These are phyloP conservation scores for Rhododendron vialii DNA, from an alignment of 148 eudicot genomes.

Conservation along the genomic window DNA sequence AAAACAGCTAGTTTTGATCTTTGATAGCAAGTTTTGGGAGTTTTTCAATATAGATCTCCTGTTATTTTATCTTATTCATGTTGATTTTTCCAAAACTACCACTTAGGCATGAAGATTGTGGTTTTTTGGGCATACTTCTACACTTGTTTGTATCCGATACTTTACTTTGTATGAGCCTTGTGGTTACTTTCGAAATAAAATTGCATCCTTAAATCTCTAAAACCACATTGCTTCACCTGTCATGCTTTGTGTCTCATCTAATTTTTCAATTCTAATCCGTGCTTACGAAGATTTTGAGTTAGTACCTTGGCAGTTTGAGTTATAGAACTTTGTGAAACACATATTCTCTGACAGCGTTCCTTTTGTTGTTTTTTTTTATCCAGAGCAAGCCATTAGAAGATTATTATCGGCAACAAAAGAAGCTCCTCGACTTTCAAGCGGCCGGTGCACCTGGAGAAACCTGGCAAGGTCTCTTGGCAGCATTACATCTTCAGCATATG, in stretches of 20 bases:
- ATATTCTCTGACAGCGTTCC: not conserved
- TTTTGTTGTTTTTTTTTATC: not conserved
- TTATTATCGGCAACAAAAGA: conserved; percentile 67
- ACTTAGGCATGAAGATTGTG: not conserved
- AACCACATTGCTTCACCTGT: not conserved
- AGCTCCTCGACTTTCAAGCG: conserved; percentile 75
- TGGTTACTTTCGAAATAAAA: not conserved
- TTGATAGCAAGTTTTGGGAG: not conserved
- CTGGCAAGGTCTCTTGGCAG: conserved; percentile 84
- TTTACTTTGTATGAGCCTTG: not conserved
- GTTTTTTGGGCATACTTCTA: not conserved
- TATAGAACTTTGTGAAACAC: not conserved
- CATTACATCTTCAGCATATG: conserved; percentile 74
- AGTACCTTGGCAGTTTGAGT: not conserved
- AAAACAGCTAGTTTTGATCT: not conserved
- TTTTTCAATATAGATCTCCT: not conserved
- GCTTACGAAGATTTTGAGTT: not conserved
- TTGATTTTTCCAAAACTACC: not conserved
- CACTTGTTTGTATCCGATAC: not conserved
- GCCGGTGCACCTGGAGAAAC: conserved; percentile 68
- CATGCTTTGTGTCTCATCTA: not conserved
- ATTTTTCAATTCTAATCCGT: not conserved
- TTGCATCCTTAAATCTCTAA: not conserved
- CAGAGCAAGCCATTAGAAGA: conserved; percentile 84
- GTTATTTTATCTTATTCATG: not conserved